These are phyloP conservation scores for Cordyceps tenuipes DNA, from an alignment of 2,329 filamentous ascomycete species.

Conservation along the genomic window DNA sequence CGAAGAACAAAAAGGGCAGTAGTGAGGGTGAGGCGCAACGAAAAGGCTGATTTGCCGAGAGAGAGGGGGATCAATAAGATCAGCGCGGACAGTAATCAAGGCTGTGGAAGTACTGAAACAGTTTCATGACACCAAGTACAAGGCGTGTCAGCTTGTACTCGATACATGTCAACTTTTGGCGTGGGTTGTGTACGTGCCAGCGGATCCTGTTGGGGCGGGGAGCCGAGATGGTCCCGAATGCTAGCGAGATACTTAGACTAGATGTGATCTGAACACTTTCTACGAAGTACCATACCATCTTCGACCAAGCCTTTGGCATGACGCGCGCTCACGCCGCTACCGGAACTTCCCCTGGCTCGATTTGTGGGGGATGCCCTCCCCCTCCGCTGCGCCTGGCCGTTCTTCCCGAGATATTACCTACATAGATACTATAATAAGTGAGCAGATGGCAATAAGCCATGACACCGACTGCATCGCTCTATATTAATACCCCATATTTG, in stretches of 20 bases:
- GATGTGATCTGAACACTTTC: too few relatives aligned
- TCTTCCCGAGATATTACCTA: not conserved
- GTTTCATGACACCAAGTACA: not conserved
- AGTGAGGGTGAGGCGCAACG: not conserved
- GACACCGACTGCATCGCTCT: not conserved
- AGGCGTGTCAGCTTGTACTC: not conserved
- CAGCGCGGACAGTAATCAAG: not conserved
- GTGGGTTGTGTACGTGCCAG: not conserved
- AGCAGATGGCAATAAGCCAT: not conserved
- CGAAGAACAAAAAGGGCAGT: not conserved
- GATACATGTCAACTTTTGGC: not conserved
- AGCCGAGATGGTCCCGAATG: not conserved
- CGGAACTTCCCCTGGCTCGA: not conserved
- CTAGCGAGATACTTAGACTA: not conserved
- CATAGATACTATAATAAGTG: not conserved
- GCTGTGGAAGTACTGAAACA: not conserved
- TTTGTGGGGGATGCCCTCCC: not conserved
- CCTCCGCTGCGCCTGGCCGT: not conserved
- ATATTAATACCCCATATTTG: not conserved
- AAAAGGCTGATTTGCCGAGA: not conserved
- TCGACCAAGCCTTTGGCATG: not conserved
- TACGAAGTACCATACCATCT: not conserved
- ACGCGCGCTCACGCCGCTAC: not conserved
- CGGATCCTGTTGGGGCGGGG: slow-evolving; percentile 8
- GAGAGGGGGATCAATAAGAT: not conserved